phyloP scores from a whole-genome alignment of 805 yeast genomes.

The Suhomyces sp. region DNA sequence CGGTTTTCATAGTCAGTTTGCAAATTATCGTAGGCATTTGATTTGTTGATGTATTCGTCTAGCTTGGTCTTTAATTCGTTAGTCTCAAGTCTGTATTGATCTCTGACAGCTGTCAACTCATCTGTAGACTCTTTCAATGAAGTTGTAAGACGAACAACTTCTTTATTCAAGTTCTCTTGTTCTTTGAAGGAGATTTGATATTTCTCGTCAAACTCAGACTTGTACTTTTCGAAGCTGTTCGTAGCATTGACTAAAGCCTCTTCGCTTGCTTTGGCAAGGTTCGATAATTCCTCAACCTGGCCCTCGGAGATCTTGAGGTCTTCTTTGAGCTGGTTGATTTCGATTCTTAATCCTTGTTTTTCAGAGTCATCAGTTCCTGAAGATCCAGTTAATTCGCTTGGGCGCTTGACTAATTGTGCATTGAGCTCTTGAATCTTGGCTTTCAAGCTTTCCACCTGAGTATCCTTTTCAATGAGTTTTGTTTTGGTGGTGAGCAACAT shows the following conservation, averaged over 20 bases:
- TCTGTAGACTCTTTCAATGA: constrained; percentile 10
- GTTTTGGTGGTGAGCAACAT: constrained; percentile 44
- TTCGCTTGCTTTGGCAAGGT: constrained; percentile 65
- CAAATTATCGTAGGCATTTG: constrained; percentile 32
- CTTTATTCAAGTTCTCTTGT: constrained; percentile 19
- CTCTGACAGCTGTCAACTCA: constrained; percentile 17
- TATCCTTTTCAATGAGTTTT: constrained; percentile 40
- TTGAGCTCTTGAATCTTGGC: constrained; percentile 25
- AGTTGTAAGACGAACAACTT: constrained; percentile 7
- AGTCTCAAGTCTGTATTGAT: constrained; percentile 21
- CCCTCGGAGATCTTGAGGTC: constrained; percentile 57
- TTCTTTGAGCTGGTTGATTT: constrained; percentile 45
- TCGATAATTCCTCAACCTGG: constrained; percentile 58
- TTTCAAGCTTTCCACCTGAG: constrained; percentile 36
- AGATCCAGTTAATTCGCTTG: not conserved
- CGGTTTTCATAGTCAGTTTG: constrained; percentile 31
- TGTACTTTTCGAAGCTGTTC: constrained; percentile 47
- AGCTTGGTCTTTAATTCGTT: constrained; percentile 23
- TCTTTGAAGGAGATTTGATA: constrained; percentile 20
- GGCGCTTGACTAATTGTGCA: constrained; percentile 3
- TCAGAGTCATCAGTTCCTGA: constrained; percentile 6
- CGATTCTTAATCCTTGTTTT: constrained; percentile 17
- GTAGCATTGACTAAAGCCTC: constrained; percentile 56
- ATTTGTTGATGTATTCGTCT: constrained; percentile 24
- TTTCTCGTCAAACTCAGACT: constrained; percentile 21